A percentile compares a stretch with the other conserved stretches of the same genome.
Conservation (phyloP, 768 basidiomycete species). For the Mycena kentingensis region DNA sequence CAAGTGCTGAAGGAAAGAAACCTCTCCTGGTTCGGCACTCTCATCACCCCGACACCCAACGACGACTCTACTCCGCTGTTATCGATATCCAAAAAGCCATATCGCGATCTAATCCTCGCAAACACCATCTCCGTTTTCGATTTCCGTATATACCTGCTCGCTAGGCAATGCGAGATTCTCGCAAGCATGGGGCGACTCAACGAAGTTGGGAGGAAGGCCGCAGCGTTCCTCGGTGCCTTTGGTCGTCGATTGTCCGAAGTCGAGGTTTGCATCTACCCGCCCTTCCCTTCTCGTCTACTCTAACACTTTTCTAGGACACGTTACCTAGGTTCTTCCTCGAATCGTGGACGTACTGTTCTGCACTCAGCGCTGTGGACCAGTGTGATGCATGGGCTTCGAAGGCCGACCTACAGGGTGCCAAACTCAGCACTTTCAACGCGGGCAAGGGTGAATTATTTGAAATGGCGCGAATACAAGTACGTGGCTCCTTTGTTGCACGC, state of each 20-base stretch:
- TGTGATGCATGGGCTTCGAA: slow-evolving; percentile 71
- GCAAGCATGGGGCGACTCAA: slow-evolving; percentile 65
- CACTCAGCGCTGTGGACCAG: slow-evolving; percentile 78
- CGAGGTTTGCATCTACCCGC: slow-evolving; percentile 51
- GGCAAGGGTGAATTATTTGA: slow-evolving; percentile 89
- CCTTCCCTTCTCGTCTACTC: slow-evolving; percentile 5
- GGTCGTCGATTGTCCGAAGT: slow-evolving; percentile 73
- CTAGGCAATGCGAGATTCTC: slow-evolving; percentile 79
- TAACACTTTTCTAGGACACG: slow-evolving; percentile 37
- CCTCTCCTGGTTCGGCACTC: slow-evolving; percentile 88
- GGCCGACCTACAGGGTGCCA: slow-evolving; percentile 47
- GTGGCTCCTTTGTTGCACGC: slow-evolving; percentile 17
- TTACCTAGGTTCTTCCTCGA: slow-evolving; percentile 79
- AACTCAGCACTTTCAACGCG: slow-evolving; percentile 60
- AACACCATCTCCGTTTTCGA: slow-evolving; percentile 94
- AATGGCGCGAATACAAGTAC: slow-evolving; percentile 84
- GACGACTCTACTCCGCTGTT: slow-evolving; percentile 85
- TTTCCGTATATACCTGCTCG: slow-evolving; percentile 87
- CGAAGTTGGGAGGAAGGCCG: slow-evolving; percentile 72
- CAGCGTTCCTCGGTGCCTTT: slow-evolving; percentile 75
- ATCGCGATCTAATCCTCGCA: slow-evolving; percentile 84
- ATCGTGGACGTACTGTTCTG: slow-evolving; percentile 92
- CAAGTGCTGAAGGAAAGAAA: slow-evolving; percentile 76
- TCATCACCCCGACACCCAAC: slow-evolving; percentile 66
- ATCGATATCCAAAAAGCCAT: slow-evolving; percentile 79